Conservation (phyloP, 106 monocot species). For the Allium fistulosum region DNA sequence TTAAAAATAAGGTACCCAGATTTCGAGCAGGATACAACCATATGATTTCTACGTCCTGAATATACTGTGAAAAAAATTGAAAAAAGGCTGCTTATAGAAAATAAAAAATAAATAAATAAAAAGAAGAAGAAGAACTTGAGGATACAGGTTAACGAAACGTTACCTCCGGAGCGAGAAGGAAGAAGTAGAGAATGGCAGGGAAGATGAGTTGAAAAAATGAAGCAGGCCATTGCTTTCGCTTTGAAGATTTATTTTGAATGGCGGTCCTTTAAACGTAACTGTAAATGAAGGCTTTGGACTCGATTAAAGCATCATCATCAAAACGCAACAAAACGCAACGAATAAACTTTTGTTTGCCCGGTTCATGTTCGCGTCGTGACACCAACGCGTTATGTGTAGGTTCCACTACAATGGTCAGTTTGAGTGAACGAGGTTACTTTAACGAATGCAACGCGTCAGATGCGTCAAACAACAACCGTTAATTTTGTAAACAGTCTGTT, state of each 20-base stretch:
- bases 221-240: conserved; percentile 24
- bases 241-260: conserved; percentile 8
- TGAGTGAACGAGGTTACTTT: too few relatives aligned
- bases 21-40: neutral
- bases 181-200: conserved; percentile 1
- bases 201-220: conserved; percentile 11
- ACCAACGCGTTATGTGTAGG: too few relatives aligned
- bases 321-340: too few relatives aligned
- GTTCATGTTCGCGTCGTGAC: too few relatives aligned
- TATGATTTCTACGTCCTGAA: neutral
- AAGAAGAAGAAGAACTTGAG: neutral
- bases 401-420: too few relatives aligned
- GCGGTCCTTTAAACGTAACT: neutral
- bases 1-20: neutral
- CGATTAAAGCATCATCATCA: too few relatives aligned
- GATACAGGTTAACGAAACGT: conserved; percentile 2
- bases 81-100: neutral
- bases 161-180: conserved; percentile 6
- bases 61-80: neutral
- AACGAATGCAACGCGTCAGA: too few relatives aligned
- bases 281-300: too few relatives aligned
- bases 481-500: too few relatives aligned
- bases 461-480: too few relatives aligned
- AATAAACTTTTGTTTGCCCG: too few relatives aligned
- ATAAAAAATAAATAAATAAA: neutral